Evolutionary conservation across 225 moss, liverwort and hornwort genomes (phyloP), one percentile per base, ranked within the genome.

Genomic region (Asterella californica): DNA sequence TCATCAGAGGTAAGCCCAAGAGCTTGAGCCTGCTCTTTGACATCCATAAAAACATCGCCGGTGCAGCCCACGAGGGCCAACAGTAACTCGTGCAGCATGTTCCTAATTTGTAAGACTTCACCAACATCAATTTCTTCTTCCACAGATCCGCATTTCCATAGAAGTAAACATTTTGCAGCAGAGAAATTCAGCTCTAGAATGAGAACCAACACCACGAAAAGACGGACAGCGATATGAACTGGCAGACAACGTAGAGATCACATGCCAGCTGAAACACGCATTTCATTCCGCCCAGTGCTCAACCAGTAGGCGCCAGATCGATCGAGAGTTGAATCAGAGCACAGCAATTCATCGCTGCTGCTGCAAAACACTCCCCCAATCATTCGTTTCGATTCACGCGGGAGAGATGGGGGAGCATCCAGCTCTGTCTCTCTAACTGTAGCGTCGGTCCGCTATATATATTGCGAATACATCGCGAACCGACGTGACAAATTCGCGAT

Each of bases 41-140:
- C 90, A 75, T 99, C 99, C 82, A 99, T 90, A 50, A 99, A 99
- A 65, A 99, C 95, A 89, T 99, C 99, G 52, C 99, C 99, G 3
- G 99, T 99, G 77, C 93, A 99, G 84, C 99, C 99, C 64, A 99
- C 99, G 77, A 99, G 81, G 80, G 99, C 99, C 76, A 99, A 89
- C 88, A 99, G 73, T 84, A 99, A 82, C 90, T 99, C 99, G 86
- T 99, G 95, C 88, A 99, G 84, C 99, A 99, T 99, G 57, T 85
- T 78, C 33, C 24, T 63, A 15, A 45, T 45, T n/a, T 3, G n/a
- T 45, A 11, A 36, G 12, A 37, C 3, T 24, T 54, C 18, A 0
- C 27, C 24, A 61, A 14, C 22, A 24, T 67, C 67, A 67, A 67
- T 2, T 67, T 33, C 67, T 74, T 33, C 32, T 74, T 15, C 17